Conservation (phyloP, 805 yeast species). For the Lachancea quebecensis region DNA sequence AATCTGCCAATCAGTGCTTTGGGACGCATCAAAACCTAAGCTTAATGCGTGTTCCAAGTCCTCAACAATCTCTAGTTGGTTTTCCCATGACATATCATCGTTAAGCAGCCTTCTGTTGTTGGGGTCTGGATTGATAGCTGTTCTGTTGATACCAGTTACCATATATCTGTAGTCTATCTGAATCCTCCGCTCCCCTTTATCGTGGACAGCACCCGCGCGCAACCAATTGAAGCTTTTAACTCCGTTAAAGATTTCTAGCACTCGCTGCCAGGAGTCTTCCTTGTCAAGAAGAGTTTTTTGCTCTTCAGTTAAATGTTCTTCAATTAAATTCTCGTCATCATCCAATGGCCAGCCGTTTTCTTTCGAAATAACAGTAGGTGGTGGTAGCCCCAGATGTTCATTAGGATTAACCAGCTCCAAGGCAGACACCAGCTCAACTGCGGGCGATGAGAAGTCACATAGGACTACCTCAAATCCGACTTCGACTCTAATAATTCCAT, state of each 20-base stretch:
- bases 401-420: slow-evolving; percentile 35
- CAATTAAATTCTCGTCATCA: slow-evolving; percentile 16
- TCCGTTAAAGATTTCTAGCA: slow-evolving; percentile 19
- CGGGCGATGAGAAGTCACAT: slow-evolving; percentile 48
- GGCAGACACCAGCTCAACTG: slow-evolving; percentile 41
- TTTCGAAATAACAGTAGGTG: slow-evolving; percentile 18
- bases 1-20: slow-evolving; percentile 50
- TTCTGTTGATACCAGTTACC: slow-evolving; percentile 47
- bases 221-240: slow-evolving; percentile 40
- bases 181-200: slow-evolving; percentile 44
- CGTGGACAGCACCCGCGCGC: slow-evolving; percentile 40
- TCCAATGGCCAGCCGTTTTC: slow-evolving; percentile 30
- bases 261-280: slow-evolving; percentile 22
- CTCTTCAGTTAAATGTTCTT: slow-evolving; percentile 17
- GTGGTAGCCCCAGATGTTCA: slow-evolving; percentile 36
- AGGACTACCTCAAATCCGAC: slow-evolving; percentile 55
- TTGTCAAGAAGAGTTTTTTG: slow-evolving; percentile 18
- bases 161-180: slow-evolving; percentile 45
- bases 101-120: slow-evolving; percentile 36
- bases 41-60: slow-evolving; percentile 31
- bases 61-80: slow-evolving; percentile 32
- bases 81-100: slow-evolving; percentile 30
- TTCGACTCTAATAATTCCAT: slow-evolving; percentile 54
- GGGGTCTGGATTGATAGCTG: slow-evolving; percentile 44
- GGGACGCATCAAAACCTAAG: slow-evolving; percentile 33